Percentiles rank a stretch among this genome's conserved stretches.
These are phyloP conservation scores for Dictyostelium brefeldianum DNA, from an alignment of 78 protist species.

Conservation along the genomic window DNA sequence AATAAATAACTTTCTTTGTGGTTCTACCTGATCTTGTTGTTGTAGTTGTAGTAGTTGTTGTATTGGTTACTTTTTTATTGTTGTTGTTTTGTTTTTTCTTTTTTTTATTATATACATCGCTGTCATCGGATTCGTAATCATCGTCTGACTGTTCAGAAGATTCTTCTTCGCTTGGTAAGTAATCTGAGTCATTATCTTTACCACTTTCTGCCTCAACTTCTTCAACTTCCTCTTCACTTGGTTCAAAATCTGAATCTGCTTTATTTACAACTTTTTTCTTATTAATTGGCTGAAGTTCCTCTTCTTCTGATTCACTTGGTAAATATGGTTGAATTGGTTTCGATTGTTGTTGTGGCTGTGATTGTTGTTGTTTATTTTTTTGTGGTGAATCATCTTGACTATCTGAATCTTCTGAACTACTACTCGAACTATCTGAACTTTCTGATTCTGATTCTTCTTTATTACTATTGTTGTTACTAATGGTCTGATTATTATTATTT, in stretches of 20 bases:
- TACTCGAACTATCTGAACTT: background rate
- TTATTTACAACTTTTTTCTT: background rate
- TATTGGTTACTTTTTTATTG: background rate
- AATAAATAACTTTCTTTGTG: background rate
- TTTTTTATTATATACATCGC: background rate
- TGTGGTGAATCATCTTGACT: background rate
- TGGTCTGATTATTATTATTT: background rate
- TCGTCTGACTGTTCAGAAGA: background rate
- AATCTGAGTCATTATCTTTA: constrained; percentile 14
- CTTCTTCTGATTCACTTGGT: constrained; percentile 8
- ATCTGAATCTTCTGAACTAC: background rate
- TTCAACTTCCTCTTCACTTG: constrained; percentile 6
- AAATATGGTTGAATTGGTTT: background rate
- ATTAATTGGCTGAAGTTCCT: background rate
- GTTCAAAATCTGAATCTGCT: constrained; percentile 13
- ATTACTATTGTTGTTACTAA: background rate
- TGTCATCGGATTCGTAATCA: constrained; percentile 22
- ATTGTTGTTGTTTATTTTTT: background rate
- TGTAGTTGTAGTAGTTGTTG: constrained; percentile 14
- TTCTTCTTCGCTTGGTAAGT: background rate
- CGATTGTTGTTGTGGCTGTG: background rate
- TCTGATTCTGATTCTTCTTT: background rate
- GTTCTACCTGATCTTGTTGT: constrained; percentile 22
- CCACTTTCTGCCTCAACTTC: constrained; percentile 22
- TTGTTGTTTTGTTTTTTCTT: background rate